phyloP scores from a whole-genome alignment of 176 grass and related monocot species.

The Aegilops sharonensis region DNA sequence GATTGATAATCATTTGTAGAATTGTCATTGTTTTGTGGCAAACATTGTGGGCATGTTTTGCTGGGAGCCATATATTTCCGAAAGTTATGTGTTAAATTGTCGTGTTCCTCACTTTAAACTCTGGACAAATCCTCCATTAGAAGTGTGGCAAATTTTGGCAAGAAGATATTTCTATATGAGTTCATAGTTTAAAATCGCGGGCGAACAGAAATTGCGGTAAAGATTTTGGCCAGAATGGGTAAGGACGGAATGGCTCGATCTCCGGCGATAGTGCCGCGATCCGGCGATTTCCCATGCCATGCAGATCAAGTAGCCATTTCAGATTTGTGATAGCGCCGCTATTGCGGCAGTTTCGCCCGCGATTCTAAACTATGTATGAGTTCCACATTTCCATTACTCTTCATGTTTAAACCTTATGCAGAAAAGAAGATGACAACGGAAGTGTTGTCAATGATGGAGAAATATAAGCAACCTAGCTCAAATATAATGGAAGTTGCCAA shows the following conservation, averaged over 20 bases:
- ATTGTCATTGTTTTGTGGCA: background rate
- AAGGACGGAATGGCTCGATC: too few species aligned
- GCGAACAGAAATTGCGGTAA: too few species aligned
- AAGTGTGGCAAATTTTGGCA: background rate
- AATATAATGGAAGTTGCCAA: background rate
- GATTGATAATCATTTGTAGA: background rate
- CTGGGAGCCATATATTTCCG: background rate
- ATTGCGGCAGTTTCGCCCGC: too few species aligned
- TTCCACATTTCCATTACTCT: too few species aligned
- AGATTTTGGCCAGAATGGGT: too few species aligned
- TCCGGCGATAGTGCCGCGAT: too few species aligned
- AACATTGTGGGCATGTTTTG: background rate
- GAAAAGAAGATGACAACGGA: conserved; percentile 30
- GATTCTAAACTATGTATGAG: too few species aligned
- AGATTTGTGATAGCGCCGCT: too few species aligned
- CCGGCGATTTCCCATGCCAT: too few species aligned
- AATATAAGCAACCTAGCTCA: conserved; percentile 16
- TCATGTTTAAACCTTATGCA: conserved; percentile 27
- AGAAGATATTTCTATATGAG: background rate
- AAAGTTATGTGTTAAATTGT: background rate
- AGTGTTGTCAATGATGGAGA: conserved; percentile 29
- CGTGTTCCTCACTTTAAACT: background rate
- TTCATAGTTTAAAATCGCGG: too few species aligned
- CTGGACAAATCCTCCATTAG: background rate
- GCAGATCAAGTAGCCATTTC: too few species aligned